Evolutionary conservation across 306 rosid genomes (phyloP), one percentile per base, ranked within the genome.

Genomic region (Quercus mongolica): DNA sequence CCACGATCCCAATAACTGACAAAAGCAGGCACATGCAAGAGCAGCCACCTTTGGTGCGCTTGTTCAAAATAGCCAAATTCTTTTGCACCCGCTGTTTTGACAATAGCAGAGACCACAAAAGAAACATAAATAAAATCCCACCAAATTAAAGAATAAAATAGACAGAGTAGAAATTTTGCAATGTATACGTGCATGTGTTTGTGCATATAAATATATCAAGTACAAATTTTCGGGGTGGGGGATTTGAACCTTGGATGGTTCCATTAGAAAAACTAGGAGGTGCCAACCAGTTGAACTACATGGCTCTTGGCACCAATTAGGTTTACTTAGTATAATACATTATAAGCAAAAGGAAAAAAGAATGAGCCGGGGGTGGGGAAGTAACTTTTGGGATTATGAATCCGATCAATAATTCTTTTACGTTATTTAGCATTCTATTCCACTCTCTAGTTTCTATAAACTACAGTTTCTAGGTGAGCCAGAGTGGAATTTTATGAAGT

Each of bases 1-100:
- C 88, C 61, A 93, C 93, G 35, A 95, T 93, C 76, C 97, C 99
- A 67, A 91, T 38, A 28, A 91, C 92, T 9, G 98, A 75, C 75
- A 88, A 75, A 74, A 95, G 89, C 99, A 95, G 74, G 87, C 91
- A 90, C 92, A 92, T 69, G 93, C 99, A 93, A 71, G 99, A 85
- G 89, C 99, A 95, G 62, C 96, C 94, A 58, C 97, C 98, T 83
- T 93, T 93, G 13, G 89, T 83, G 38, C 96, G 96, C 77, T 93
- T 95, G 87, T 93, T 93, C 82, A 95, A 68, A 75, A 90, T 46
- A 63, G 97, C 96, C 91, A 95, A 93, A 82, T 87, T 90, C 90
- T 95, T 95, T 90, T 89, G 96, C 73, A 95, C 99, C 73, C 99
- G 83, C 97, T 95, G 98, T 89, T 86, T 82, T 76, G 13, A 75